Percentiles rank a stretch among this genome's conserved stretches.
Conservation (phyloP, 169 alveolate species). For the Cryptosporidium baileyi region DNA sequence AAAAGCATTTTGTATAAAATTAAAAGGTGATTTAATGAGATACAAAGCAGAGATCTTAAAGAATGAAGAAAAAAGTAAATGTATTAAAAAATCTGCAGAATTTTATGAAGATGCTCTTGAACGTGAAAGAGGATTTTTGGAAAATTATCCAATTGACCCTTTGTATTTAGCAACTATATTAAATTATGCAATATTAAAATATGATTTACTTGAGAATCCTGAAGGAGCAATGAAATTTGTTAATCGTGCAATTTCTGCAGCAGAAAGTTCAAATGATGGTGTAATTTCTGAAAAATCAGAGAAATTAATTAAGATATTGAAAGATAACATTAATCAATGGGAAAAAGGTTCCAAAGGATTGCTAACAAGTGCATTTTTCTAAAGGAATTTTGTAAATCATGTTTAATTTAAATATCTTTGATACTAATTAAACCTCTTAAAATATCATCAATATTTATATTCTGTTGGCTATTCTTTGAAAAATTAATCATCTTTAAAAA, state of each 20-base stretch:
- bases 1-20: conserved; percentile 52
- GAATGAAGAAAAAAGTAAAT: not conserved
- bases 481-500: conserved; percentile 10
- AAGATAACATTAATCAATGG: conserved; percentile 52
- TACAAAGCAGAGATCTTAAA: conserved; percentile 45
- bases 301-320: conserved; percentile 38
- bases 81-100: conserved; percentile 23
- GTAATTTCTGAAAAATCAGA: conserved; percentile 17
- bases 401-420: conserved; percentile 16
- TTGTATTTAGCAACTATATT: conserved; percentile 41
- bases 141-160: conserved; percentile 58
- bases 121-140: conserved; percentile 1
- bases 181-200: conserved; percentile 51
- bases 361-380: conserved; percentile 63
- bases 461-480: not conserved
- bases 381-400: not conserved
- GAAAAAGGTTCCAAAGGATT: conserved; percentile 49
- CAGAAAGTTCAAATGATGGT: conserved; percentile 7
- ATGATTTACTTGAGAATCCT: conserved; percentile 24
- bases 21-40: conserved; percentile 65
- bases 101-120: conserved; percentile 48
- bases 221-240: conserved; percentile 65
- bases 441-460: not conserved
- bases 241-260: conserved; percentile 54
- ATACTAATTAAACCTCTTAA: conserved; percentile 8